Conservation (phyloP, 441 rosid species). For the Populus hybrid region DNA sequence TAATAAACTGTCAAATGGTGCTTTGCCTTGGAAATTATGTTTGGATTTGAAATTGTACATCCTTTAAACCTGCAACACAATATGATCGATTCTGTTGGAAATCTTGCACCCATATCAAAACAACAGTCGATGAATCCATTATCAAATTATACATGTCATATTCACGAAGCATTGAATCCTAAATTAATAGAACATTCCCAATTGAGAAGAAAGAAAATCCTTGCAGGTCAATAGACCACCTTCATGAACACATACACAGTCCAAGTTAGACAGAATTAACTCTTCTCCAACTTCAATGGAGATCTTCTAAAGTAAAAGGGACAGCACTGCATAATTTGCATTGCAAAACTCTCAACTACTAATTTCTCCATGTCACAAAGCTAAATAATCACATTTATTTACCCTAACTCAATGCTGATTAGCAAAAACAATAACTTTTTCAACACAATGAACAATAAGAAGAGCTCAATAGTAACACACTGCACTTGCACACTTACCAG, state of each 20-base stretch:
- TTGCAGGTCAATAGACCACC: not conserved
- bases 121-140: not conserved
- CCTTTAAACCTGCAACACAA: not conserved
- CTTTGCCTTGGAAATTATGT: not conserved
- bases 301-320: not conserved
- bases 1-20: not conserved
- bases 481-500: conserved; percentile 35
- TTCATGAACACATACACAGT: not conserved
- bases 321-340: not conserved
- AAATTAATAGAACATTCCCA: not conserved
- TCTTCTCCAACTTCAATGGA: not conserved
- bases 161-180: not conserved
- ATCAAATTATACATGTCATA: not conserved
- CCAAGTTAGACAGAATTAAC: not conserved
- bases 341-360: not conserved
- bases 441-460: not conserved
- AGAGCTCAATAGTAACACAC: conserved; percentile 13
- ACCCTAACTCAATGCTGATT: not conserved
- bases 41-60: not conserved
- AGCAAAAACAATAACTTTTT: not conserved
- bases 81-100: not conserved
- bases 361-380: not conserved
- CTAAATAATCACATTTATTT: not conserved
- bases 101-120: not conserved
- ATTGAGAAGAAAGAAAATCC: not conserved